Evolutionary conservation across 2,329 filamentous ascomycete species (phyloP).

Genomic region (Xylariaceae sp.): DNA sequence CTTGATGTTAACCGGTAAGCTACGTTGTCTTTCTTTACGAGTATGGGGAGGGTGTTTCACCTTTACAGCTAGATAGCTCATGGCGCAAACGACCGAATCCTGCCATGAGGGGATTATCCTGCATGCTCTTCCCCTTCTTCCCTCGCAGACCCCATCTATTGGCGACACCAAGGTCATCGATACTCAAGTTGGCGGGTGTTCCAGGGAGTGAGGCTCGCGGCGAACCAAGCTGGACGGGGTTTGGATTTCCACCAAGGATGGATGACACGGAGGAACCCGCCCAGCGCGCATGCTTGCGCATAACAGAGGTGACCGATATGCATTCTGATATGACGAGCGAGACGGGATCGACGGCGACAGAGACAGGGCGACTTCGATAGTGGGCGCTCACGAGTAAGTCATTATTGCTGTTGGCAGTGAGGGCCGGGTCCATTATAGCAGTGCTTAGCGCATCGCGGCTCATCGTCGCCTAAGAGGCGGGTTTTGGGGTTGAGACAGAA

Average conservation of each 20-base stretch:
- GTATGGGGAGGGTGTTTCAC: conserved; percentile 39
- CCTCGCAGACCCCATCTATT: conserved; percentile 91
- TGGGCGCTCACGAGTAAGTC: conserved; percentile 37
- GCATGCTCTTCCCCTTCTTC: conserved; percentile 94
- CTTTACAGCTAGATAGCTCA: conserved; percentile 81
- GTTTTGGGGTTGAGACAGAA: conserved; percentile 6
- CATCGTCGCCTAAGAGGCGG: conserved; percentile 32
- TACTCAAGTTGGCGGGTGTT: conserved; percentile 34
- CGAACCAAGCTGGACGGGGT: conserved; percentile 51
- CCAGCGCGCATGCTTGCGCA: conserved; percentile 96
- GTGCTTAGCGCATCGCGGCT: conserved; percentile 33
- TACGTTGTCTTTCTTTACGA: background rate
- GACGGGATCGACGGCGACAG: conserved; percentile 84
- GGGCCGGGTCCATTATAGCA: conserved; percentile 25
- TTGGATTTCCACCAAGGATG: conserved; percentile 77
- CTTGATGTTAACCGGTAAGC: conserved; percentile 41
- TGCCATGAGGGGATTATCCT: conserved; percentile 94
- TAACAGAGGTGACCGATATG: conserved; percentile 95
- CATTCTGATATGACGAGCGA: conserved; percentile 97
- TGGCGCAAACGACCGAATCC: conserved; percentile 87
- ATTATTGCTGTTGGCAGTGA: conserved; percentile 23
- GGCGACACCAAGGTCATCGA: conserved; percentile 59
- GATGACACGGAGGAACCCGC: conserved; percentile 94
- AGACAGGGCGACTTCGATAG: conserved; percentile 59
- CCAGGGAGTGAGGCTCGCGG: conserved; percentile 40